Conservation (phyloP, 163 green algal genomes). For the Picocystis sp. region DNA sequence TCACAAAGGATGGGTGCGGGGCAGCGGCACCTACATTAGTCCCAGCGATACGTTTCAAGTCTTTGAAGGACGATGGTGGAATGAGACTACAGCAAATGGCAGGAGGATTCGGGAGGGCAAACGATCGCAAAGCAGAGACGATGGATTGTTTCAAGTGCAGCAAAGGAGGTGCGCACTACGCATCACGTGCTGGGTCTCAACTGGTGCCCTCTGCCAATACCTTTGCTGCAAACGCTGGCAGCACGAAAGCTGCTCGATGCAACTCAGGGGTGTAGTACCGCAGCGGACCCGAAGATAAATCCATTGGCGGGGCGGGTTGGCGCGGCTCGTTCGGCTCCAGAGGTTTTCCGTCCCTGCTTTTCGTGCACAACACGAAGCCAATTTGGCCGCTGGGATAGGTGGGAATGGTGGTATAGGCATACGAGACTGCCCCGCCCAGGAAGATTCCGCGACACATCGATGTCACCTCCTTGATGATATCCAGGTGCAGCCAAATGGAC, state of each 20-base stretch:
- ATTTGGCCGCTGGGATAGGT: slow-evolving; percentile 95
- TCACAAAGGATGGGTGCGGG: too few species aligned
- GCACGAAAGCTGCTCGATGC: slow-evolving; percentile 67
- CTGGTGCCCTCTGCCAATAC: too few species aligned
- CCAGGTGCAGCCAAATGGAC: slow-evolving; percentile 85
- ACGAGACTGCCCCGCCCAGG: slow-evolving; percentile 64
- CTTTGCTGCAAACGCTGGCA: slow-evolving; percentile 62
- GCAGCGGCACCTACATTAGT: too few species aligned
- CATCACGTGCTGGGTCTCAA: too few species aligned
- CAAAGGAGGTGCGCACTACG: too few species aligned
- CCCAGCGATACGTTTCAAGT: too few species aligned
- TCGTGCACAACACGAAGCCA: slow-evolving; percentile 86
- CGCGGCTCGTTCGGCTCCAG: slow-evolving; percentile 1
- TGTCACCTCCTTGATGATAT: slow-evolving; percentile 83
- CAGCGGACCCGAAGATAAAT: slow-evolving; percentile 6
- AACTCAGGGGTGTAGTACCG: slow-evolving; percentile 77
- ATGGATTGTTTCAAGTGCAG: too few species aligned
- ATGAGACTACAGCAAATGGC: too few species aligned
- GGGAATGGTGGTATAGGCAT: slow-evolving; percentile 90
- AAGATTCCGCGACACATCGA: slow-evolving; percentile 74
- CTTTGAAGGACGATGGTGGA: too few species aligned
- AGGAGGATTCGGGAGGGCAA: too few species aligned
- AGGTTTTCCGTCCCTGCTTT: slow-evolving; percentile 39
- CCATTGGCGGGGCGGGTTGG: not conserved
- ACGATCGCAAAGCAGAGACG: too few species aligned